Evolutionary conservation across 371 early-diverging fungal genomes (phyloP).

Genomic region (Syncephalastrum sp.): DNA sequence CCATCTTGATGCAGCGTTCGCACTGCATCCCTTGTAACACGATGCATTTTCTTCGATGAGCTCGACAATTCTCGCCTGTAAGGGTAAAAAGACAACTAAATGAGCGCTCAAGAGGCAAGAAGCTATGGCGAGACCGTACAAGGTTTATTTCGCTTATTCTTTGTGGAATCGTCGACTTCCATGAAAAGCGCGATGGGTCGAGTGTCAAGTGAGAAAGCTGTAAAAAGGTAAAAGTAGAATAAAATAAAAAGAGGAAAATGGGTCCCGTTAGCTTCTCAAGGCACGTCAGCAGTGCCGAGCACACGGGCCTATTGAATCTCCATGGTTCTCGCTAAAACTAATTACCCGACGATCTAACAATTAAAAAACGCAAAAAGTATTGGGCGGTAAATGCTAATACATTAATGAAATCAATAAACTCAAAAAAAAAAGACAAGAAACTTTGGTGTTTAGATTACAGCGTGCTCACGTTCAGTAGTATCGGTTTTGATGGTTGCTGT

Average conservation of each 20-base stretch:
- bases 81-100: constrained; percentile 3
- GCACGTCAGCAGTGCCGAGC: background rate
- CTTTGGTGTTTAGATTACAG: too few species aligned
- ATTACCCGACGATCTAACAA: background rate
- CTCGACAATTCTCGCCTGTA: constrained; percentile 47
- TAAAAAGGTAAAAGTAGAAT: background rate
- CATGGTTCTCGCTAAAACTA: background rate
- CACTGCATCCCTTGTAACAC: constrained; percentile 31
- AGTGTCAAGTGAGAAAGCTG: background rate
- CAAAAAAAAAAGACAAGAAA: background rate
- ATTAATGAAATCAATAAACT: background rate
- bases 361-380: constrained; percentile 1
- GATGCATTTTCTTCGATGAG: constrained; percentile 47
- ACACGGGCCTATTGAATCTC: background rate
- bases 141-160: constrained; percentile 42
- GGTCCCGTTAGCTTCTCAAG: background rate
- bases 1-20: constrained; percentile 41
- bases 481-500: background rate
- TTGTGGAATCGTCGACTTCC: constrained; percentile 17
- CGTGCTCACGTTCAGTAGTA: too few species aligned
- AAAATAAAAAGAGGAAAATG: constrained; percentile 2
- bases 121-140: constrained; percentile 22
- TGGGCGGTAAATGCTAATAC: background rate
- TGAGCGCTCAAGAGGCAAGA: background rate
- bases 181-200: background rate